A percentile compares a stretch with the other conserved stretches of the same genome.
phyloP scores from a whole-genome alignment of 768 basidiomycete genomes.

The Kwoniella sp. region DNA sequence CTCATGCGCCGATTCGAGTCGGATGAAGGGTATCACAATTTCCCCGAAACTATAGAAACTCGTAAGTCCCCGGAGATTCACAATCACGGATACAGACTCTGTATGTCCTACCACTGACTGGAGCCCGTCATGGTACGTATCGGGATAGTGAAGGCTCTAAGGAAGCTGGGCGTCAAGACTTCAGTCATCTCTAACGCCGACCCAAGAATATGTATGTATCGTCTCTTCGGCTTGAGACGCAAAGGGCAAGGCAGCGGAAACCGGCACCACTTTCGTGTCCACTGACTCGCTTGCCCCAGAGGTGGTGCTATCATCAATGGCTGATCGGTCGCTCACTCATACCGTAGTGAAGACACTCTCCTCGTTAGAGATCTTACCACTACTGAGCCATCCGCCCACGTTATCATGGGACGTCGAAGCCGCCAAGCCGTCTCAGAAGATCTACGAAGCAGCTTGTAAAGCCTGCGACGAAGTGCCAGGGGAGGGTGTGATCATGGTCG shows the following conservation, averaged over 20 bases:
- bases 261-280: no score
- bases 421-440: slow-evolving; percentile 45
- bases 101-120: no score
- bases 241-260: no score
- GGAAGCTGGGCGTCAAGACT: slow-evolving; percentile 37
- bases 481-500: slow-evolving; percentile 51
- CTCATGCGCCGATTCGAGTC: slow-evolving; percentile 49
- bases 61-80: no score
- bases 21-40: slow-evolving; percentile 45
- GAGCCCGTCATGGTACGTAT: no score
- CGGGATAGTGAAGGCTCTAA: slow-evolving; percentile 42
- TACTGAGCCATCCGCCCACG: slow-evolving; percentile 42
- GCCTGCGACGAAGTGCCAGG: slow-evolving; percentile 25
- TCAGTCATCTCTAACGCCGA: slow-evolving; percentile 53
- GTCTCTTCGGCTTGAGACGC: no score
- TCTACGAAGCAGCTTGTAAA: slow-evolving; percentile 42
- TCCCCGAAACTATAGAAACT: slow-evolving; percentile 44
- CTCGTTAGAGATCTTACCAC: slow-evolving; percentile 37
- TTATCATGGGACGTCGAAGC: slow-evolving; percentile 47
- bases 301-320: no score
- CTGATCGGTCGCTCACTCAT: not conserved
- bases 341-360: slow-evolving; percentile 51
- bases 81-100: no score
- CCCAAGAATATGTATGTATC: slow-evolving; percentile 39
- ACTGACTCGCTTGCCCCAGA: no score